These are phyloP conservation scores for Phytophthora sp. DNA, from an alignment of 352 stramenopile genomes.

Conservation along the genomic window DNA sequence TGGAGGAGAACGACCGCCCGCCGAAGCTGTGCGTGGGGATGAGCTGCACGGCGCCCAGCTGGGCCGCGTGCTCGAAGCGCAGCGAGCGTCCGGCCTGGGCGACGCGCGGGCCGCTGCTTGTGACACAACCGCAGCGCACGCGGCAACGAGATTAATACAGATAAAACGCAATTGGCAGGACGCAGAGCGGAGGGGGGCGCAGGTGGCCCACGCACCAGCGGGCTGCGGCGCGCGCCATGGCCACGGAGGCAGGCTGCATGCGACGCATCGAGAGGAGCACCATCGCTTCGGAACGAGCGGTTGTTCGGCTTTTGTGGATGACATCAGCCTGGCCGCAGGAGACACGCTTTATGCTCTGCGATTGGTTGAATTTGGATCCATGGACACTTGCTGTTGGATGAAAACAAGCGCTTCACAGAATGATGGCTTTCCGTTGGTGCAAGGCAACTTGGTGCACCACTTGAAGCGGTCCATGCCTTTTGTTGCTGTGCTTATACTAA, in stretches of 20 bases:
- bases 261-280: slow-evolving; percentile 67
- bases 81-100: slow-evolving; percentile 34
- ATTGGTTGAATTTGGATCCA: slow-evolving; percentile 13
- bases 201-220: slow-evolving; percentile 24
- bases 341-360: background rate
- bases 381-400: background rate
- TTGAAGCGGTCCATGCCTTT: slow-evolving; percentile 3
- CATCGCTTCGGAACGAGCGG: slow-evolving; percentile 34
- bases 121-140: background rate
- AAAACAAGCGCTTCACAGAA: slow-evolving; percentile 5
- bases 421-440: slow-evolving; percentile 6
- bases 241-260: slow-evolving; percentile 54
- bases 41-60: slow-evolving; percentile 53
- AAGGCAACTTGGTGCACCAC: background rate
- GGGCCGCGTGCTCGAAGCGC: slow-evolving; percentile 45
- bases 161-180: background rate
- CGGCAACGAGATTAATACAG: background rate
- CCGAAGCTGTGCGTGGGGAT: slow-evolving; percentile 51
- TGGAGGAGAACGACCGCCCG: slow-evolving; percentile 69
- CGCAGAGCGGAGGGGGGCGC: background rate
- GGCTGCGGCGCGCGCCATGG: slow-evolving; percentile 32
- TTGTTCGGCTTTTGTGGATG: slow-evolving; percentile 32
- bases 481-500: background rate
- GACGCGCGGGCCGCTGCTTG: slow-evolving; percentile 29
- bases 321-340: background rate